Conservation (phyloP, 306 rosid genomes). For the Citrullus mucosospermus region DNA sequence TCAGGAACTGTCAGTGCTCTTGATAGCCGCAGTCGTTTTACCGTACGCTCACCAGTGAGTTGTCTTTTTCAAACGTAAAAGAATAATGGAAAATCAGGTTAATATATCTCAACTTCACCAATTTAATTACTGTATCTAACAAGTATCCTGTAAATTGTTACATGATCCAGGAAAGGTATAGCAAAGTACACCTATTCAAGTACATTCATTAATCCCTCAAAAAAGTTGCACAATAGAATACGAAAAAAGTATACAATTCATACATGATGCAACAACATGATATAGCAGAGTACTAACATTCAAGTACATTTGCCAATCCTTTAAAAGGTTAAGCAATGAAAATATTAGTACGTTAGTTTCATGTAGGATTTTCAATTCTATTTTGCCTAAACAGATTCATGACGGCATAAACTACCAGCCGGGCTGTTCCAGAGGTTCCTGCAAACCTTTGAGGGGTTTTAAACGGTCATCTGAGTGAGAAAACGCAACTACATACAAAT, state of each 20-base stretch:
- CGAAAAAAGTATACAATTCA: neutral
- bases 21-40: constrained; percentile 64
- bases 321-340: neutral
- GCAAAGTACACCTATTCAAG: neutral
- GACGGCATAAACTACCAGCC: neutral
- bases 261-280: neutral
- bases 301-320: neutral
- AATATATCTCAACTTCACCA: neutral
- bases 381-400: neutral
- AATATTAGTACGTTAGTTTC: neutral
- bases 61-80: constrained; percentile 43
- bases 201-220: neutral
- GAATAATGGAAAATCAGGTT: neutral
- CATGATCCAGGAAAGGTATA: neutral
- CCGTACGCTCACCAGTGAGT: constrained; percentile 71
- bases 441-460: neutral
- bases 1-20: constrained; percentile 95
- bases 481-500: neutral
- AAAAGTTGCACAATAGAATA: neutral
- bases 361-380: neutral
- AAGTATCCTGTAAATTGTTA: neutral
- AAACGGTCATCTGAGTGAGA: neutral
- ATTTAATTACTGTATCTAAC: neutral
- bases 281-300: neutral
- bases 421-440: neutral